Percentiles rank a stretch among this genome's conserved stretches.
Conservation (phyloP, 2,329 filamentous ascomycete species). For the Colletotrichum sp. region DNA sequence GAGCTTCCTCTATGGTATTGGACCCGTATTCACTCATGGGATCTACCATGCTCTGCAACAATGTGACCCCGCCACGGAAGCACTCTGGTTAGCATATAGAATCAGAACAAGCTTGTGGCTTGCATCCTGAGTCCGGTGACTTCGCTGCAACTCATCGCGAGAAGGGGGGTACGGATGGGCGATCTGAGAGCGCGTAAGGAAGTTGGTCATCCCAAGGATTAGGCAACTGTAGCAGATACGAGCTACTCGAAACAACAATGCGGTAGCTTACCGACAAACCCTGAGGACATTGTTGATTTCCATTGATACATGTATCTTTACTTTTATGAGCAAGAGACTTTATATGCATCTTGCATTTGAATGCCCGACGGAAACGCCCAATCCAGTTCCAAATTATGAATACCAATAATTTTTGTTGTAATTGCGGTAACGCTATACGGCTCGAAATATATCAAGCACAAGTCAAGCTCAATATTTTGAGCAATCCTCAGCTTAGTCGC, state of each 20-base stretch:
- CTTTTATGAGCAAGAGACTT: neutral
- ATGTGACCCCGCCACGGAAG: neutral
- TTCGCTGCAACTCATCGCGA: neutral
- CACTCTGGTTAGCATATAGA: neutral
- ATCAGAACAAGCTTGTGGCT: neutral
- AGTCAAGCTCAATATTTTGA: neutral
- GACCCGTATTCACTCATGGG: neutral
- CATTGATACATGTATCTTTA: neutral
- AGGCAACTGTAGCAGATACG: neutral
- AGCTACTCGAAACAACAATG: neutral
- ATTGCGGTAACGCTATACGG: neutral
- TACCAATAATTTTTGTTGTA: neutral
- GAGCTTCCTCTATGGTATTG: neutral
- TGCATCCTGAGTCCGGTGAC: neutral
- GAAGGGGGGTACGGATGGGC: neutral
- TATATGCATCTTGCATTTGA: neutral
- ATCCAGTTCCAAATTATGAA: neutral
- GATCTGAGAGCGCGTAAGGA: neutral
- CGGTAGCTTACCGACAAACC: fast-evolving
- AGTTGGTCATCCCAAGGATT: neutral
- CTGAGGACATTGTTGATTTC: neutral
- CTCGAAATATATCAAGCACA: neutral
- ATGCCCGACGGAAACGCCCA: neutral
- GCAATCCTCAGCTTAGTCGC: neutral
- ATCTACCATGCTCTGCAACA: neutral